These are phyloP conservation scores for Dentipellis fragilis DNA, from an alignment of 768 basidiomycete genomes.

Conservation along the genomic window DNA sequence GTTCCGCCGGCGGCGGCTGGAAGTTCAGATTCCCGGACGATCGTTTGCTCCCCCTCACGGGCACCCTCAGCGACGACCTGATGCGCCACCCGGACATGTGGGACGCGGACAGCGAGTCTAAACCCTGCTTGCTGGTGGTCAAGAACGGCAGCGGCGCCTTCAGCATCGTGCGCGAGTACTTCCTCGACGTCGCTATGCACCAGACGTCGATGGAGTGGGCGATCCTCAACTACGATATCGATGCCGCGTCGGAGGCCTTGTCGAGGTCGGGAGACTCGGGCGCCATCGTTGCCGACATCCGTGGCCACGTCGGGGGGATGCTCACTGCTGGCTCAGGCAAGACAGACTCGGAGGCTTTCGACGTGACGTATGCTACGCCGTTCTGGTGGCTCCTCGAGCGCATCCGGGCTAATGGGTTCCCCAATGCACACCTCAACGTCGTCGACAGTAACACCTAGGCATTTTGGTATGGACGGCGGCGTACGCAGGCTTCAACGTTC, in stretches of 20 bases:
- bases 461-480: too few species aligned
- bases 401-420: slow-evolving; percentile 5
- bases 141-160: slow-evolving; percentile 26
- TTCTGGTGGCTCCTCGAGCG: slow-evolving; percentile 21
- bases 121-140: slow-evolving; percentile 24
- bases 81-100: slow-evolving; percentile 21
- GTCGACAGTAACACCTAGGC: too few species aligned
- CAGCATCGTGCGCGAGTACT: slow-evolving; percentile 25
- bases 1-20: slow-evolving; percentile 11
- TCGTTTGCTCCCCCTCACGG: slow-evolving; percentile 22
- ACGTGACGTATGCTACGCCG: slow-evolving; percentile 32
- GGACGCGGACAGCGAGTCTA: slow-evolving; percentile 15
- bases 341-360: slow-evolving; percentile 11
- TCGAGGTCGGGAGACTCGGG: slow-evolving; percentile 30
- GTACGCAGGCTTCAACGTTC: too few species aligned
- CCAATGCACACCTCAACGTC: slow-evolving; percentile 6
- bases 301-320: slow-evolving; percentile 26
- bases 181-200: slow-evolving; percentile 6
- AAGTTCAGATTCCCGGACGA: slow-evolving; percentile 23
- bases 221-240: slow-evolving; percentile 20
- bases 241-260: slow-evolving; percentile 23
- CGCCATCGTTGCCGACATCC: slow-evolving; percentile 21
- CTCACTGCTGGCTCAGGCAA: slow-evolving; percentile 25
- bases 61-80: slow-evolving; percentile 22
- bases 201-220: slow-evolving; percentile 22